A percentile compares a stretch with the other conserved stretches of the same genome.
Evolutionary conservation across 768 basidiomycete species (phyloP).

Genomic region (Sarcodon sp.): DNA sequence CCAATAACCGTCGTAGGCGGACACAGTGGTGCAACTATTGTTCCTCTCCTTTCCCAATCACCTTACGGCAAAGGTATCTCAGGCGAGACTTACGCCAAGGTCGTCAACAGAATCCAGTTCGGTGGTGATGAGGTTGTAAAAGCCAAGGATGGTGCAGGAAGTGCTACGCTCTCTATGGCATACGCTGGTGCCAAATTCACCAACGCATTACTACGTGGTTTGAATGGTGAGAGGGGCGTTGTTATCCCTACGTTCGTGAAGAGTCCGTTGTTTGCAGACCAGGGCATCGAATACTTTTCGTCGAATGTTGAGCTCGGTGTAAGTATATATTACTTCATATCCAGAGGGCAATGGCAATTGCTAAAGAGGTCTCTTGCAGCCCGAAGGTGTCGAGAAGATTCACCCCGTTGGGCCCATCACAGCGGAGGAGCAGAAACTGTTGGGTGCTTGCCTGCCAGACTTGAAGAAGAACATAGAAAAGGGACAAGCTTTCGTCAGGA

Average conservation of each 20-base stretch:
- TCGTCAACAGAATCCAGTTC: slow-evolving; percentile 91
- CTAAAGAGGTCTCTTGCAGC: slow-evolving; percentile 21
- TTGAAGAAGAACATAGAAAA: slow-evolving; percentile 98
- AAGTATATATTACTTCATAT: slow-evolving; percentile 15
- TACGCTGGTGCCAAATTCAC: slow-evolving; percentile 69
- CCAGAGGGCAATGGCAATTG: background rate
- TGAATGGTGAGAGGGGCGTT: slow-evolving; percentile 56
- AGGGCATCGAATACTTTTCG: slow-evolving; percentile 93
- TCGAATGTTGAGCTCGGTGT: slow-evolving; percentile 91
- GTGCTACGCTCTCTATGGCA: slow-evolving; percentile 68
- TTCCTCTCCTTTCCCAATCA: slow-evolving; percentile 87
- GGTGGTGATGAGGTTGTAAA: slow-evolving; percentile 98
- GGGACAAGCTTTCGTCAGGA: slow-evolving; percentile 64
- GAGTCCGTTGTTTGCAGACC: slow-evolving; percentile 70
- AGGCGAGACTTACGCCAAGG: slow-evolving; percentile 61
- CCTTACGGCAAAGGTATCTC: slow-evolving; percentile 53
- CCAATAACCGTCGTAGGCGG: slow-evolving; percentile 85
- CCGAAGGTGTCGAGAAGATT: slow-evolving; percentile 88
- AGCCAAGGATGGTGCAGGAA: slow-evolving; percentile 85
- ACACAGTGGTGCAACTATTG: slow-evolving; percentile 95
- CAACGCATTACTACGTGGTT: slow-evolving; percentile 42
- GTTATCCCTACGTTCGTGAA: slow-evolving; percentile 80
- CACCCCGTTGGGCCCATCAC: slow-evolving; percentile 71
- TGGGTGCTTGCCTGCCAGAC: slow-evolving; percentile 82
- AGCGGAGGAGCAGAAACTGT: slow-evolving; percentile 71